These are phyloP conservation scores for Eucalyptus curtisii DNA, from an alignment of 345 rosid genomes.

Conservation along the genomic window DNA sequence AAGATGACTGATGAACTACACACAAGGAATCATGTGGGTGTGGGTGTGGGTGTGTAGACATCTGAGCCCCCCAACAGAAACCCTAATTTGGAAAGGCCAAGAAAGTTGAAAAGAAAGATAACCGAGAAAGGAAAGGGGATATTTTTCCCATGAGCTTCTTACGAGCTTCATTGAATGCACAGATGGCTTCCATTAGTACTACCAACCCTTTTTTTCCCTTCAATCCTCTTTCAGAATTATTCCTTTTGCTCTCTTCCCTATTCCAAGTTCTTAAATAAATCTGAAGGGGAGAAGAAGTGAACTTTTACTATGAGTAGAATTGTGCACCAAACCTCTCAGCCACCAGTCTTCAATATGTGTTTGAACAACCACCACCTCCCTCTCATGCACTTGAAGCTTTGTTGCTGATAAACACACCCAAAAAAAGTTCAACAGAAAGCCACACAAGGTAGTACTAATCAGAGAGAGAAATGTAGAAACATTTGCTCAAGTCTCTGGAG, in stretches of 20 bases:
- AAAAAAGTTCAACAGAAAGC: neutral
- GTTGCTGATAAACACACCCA: neutral
- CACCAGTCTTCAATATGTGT: neutral
- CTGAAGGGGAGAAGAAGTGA: neutral
- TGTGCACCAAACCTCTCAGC: constrained; percentile 4
- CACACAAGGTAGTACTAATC: neutral
- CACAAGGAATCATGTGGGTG: neutral
- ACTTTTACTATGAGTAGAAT: neutral
- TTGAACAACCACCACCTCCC: neutral
- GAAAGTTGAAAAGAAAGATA: constrained; percentile 5
- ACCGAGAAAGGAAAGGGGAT: neutral
- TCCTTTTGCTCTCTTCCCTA: neutral
- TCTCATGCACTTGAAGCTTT: neutral
- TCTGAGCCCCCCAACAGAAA: constrained; percentile 1
- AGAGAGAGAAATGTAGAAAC: neutral
- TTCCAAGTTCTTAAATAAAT: neutral
- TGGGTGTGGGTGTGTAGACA: constrained; percentile 1
- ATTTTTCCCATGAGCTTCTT: neutral
- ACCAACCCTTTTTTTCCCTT: neutral
- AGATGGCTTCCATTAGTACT: neutral
- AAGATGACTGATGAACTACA: neutral
- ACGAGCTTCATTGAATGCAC: neutral
- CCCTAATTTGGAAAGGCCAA: constrained; percentile 33
- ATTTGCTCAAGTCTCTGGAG: neutral
- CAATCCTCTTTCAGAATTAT: neutral